phyloP scores from a whole-genome alignment of 108 stramenopile species.

The Heterococcus sp. region DNA sequence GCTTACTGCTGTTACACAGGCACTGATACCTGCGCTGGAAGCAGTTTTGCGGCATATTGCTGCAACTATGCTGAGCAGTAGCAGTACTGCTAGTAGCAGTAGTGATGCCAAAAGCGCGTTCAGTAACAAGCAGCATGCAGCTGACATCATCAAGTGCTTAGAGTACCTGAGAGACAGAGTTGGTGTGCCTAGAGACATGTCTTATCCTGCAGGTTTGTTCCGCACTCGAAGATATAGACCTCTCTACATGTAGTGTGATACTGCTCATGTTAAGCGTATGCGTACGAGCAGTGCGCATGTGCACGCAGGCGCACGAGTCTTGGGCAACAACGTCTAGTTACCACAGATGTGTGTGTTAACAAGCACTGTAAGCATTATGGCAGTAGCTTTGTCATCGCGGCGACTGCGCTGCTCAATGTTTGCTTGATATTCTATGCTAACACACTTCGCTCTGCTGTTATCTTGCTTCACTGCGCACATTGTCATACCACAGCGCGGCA shows the following conservation, averaged over 20 bases:
- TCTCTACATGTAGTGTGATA: background rate
- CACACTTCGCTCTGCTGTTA: background rate
- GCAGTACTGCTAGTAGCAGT: too few species aligned
- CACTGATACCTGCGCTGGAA: background rate
- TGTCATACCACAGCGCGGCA: conserved; percentile 1
- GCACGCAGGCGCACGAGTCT: background rate
- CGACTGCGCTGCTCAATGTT: too few species aligned
- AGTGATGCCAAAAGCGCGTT: too few species aligned
- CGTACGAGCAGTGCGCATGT: background rate
- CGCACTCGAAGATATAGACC: background rate
- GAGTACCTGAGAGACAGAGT: conserved; percentile 6
- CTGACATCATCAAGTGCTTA: background rate
- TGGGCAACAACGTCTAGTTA: too few species aligned
- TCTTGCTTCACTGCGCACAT: background rate
- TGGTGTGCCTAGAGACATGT: conserved; percentile 31
- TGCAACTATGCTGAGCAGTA: background rate
- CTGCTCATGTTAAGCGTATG: too few species aligned
- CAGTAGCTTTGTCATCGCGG: too few species aligned
- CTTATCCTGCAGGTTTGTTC: conserved; percentile 1
- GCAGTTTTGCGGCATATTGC: background rate
- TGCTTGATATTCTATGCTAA: background rate
- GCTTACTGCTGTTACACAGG: too few species aligned
- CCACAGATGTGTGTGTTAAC: too few species aligned
- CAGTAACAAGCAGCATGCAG: too few species aligned
- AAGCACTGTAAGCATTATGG: too few species aligned